These are phyloP conservation scores for Jacaranda mimosifolia DNA, from an alignment of 257 asterid species.

Conservation along the genomic window DNA sequence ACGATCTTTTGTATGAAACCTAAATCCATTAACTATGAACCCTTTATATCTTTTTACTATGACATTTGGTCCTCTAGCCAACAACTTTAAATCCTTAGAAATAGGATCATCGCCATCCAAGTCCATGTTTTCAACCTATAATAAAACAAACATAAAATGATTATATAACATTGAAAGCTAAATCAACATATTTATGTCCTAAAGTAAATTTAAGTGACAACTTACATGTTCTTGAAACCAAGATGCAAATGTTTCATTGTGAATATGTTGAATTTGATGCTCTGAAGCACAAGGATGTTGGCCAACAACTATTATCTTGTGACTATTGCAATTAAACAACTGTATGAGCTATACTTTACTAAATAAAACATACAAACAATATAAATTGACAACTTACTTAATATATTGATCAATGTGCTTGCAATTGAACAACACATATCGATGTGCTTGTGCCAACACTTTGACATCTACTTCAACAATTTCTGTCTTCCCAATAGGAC, in stretches of 20 bases:
- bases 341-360: neutral
- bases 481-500: neutral
- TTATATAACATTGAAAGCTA: too few relatives aligned
- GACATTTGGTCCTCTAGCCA: too few relatives aligned
- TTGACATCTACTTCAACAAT: neutral
- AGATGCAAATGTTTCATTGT: neutral
- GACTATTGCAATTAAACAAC: neutral
- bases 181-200: too few relatives aligned
- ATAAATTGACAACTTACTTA: neutral
- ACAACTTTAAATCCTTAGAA: too few relatives aligned
- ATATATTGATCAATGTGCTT: neutral
- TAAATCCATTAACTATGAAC: neutral
- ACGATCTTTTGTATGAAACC: neutral
- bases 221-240: neutral
- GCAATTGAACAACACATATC: neutral
- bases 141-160: too few relatives aligned
- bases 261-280: neutral
- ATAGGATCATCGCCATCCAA: neutral
- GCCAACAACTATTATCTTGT: neutral
- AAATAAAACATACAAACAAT: neutral
- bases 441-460: neutral
- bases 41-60: too few relatives aligned
- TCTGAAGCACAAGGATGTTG: neutral
- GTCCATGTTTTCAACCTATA: neutral
- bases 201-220: neutral